phyloP scores from a whole-genome alignment of 345 rosid species.

The Ceriops zippeliana region DNA sequence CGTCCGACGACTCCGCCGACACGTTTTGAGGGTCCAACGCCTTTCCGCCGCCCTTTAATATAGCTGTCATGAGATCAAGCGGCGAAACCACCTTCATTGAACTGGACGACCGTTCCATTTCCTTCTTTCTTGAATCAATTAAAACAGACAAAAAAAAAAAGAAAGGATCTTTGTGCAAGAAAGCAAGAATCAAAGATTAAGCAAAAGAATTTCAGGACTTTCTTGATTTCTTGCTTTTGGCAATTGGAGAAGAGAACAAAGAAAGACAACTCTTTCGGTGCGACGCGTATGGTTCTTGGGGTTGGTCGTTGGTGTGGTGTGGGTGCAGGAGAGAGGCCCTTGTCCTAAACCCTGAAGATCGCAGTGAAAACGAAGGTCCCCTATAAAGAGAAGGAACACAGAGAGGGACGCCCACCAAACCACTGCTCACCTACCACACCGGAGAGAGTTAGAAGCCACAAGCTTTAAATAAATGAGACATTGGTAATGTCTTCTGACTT shows the following conservation, averaged over 20 bases:
- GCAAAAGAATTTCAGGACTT: background rate
- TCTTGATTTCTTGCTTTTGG: too few species aligned
- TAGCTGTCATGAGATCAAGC: conserved; percentile 74
- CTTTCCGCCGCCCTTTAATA: conserved; percentile 51
- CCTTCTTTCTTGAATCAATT: too few species aligned
- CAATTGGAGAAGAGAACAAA: too few species aligned
- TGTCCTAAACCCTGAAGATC: background rate
- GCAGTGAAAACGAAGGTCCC: background rate
- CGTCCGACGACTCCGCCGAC: conserved; percentile 33
- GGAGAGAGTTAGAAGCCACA: background rate
- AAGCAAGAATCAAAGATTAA: background rate
- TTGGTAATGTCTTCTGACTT: too few species aligned
- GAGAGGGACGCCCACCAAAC: conserved; percentile 26
- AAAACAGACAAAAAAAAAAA: background rate
- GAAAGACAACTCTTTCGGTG: too few species aligned
- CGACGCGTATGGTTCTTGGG: background rate
- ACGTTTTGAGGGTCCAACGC: conserved; percentile 54
- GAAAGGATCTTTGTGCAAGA: background rate
- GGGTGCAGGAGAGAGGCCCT: background rate
- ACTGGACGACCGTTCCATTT: conserved; percentile 22
- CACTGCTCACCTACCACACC: conserved; percentile 26
- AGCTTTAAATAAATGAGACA: conserved; percentile 8
- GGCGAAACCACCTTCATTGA: conserved; percentile 53
- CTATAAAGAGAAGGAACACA: background rate
- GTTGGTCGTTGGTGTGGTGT: background rate